phyloP scores from a whole-genome alignment of 768 basidiomycete species.

The Porpolomopsis calyptriformis region DNA sequence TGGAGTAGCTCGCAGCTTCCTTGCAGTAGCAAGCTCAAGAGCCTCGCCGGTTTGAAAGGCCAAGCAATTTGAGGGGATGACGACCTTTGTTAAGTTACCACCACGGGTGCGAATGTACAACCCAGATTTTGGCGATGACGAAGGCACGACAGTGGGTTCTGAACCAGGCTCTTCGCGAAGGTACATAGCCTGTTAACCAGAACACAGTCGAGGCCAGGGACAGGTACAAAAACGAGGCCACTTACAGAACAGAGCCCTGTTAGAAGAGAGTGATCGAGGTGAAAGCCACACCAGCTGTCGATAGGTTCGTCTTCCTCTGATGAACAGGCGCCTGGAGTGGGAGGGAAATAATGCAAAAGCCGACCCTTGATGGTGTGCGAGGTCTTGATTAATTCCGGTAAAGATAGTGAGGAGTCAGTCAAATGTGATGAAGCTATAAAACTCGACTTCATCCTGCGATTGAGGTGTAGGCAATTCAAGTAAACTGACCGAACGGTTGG shows the following conservation, averaged over 20 bases:
- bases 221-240: constrained; percentile 1
- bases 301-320: constrained; percentile 49
- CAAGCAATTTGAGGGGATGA: constrained; percentile 74
- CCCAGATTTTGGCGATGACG: constrained; percentile 72
- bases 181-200: constrained; percentile 62
- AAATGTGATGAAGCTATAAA: constrained; percentile 52
- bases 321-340: constrained; percentile 28
- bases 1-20: constrained; percentile 79
- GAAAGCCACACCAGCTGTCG: constrained; percentile 93
- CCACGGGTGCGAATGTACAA: constrained; percentile 86
- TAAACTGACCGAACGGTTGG: constrained; percentile 68
- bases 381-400: constrained; percentile 59
- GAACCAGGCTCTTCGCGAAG: constrained; percentile 37
- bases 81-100: constrained; percentile 67
- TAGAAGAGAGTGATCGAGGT: constrained; percentile 82
- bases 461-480: not conserved
- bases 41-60: constrained; percentile 98
- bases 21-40: constrained; percentile 77
- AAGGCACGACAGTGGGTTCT: constrained; percentile 40
- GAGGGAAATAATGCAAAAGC: constrained; percentile 93
- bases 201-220: constrained; percentile 7
- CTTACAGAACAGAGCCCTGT: constrained; percentile 87
- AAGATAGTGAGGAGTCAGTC: constrained; percentile 53
- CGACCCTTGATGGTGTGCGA: constrained; percentile 87
- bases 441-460: not conserved